Evolutionary conservation across 2,329 filamentous ascomycete species (phyloP).

Genomic region (Penicillium crustosum): DNA sequence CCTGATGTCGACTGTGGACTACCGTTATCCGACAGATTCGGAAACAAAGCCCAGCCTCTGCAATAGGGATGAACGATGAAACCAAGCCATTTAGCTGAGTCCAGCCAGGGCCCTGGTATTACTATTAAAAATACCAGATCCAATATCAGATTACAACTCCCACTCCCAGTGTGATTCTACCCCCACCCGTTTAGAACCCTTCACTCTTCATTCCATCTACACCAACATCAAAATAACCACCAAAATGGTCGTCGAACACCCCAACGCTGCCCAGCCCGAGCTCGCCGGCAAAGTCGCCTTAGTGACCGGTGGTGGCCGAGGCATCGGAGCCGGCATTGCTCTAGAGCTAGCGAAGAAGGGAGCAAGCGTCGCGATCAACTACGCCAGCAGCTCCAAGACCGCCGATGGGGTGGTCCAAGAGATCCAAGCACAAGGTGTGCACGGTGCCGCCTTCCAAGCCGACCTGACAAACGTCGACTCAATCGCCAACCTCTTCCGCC

Average conservation of each 20-base stretch:
- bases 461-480: constrained; percentile 65
- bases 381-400: constrained; percentile 60
- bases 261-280: constrained; percentile 16
- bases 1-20: too few relatives aligned
- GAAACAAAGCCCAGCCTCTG: not conserved
- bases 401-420: constrained; percentile 65
- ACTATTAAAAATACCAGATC: not conserved
- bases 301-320: constrained; percentile 40
- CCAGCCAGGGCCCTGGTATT: not conserved
- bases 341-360: constrained; percentile 43
- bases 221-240: not conserved
- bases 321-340: constrained; percentile 45
- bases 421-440: constrained; percentile 64
- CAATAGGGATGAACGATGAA: not conserved
- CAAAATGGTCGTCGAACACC: constrained; percentile 20
- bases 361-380: constrained; percentile 44
- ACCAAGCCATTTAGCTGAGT: constrained; percentile 1
- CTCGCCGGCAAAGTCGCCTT: constrained; percentile 41
- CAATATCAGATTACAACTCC: constrained; percentile 4
- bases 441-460: constrained; percentile 65
- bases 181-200: not conserved
- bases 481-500: constrained; percentile 62
- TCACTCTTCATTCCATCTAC: not conserved
- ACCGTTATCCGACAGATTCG: not conserved
- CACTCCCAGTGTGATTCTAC: not conserved